phyloP scores from a whole-genome alignment of 2,329 filamentous ascomycete genomes.

The Penicillium brevicompactum region DNA sequence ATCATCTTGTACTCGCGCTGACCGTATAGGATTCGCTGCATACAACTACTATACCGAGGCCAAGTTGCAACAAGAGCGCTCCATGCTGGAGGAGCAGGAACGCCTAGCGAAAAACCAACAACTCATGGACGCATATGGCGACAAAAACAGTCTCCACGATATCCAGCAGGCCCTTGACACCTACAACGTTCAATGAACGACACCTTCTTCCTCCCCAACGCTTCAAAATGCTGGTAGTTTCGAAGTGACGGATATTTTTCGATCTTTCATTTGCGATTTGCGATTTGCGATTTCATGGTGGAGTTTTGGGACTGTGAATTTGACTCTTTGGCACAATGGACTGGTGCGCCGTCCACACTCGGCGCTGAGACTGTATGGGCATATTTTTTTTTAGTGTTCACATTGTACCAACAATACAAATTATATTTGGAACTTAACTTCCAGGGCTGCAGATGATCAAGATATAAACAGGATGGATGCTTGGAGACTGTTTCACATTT shows the following conservation, averaged over 20 bases:
- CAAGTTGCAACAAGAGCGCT: slow-evolving; percentile 9
- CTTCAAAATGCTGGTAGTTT: slow-evolving; percentile 5
- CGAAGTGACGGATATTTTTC: neutral
- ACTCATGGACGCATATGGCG: slow-evolving; percentile 52
- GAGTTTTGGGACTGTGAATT: neutral
- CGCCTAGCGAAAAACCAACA: slow-evolving; percentile 40
- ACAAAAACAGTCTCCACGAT: slow-evolving; percentile 46
- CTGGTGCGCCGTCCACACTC: neutral
- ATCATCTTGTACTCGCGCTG: neutral
- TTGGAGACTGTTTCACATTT: too few relatives aligned
- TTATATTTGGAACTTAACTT: neutral
- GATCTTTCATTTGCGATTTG: too few relatives aligned
- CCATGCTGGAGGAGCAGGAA: slow-evolving; percentile 33
- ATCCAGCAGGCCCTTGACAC: slow-evolving; percentile 48
- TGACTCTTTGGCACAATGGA: neutral
- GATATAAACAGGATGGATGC: too few relatives aligned
- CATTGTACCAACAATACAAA: neutral
- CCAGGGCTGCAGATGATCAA: too few relatives aligned
- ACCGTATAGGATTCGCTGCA: slow-evolving; percentile 25
- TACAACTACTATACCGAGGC: slow-evolving; percentile 27
- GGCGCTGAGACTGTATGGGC: neutral
- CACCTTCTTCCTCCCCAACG: neutral
- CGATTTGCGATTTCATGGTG: neutral
- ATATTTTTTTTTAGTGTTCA: neutral
- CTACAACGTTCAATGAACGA: slow-evolving; percentile 43